phyloP scores from a whole-genome alignment of 768 basidiomycete species.

The Melanogaster broomeanus region DNA sequence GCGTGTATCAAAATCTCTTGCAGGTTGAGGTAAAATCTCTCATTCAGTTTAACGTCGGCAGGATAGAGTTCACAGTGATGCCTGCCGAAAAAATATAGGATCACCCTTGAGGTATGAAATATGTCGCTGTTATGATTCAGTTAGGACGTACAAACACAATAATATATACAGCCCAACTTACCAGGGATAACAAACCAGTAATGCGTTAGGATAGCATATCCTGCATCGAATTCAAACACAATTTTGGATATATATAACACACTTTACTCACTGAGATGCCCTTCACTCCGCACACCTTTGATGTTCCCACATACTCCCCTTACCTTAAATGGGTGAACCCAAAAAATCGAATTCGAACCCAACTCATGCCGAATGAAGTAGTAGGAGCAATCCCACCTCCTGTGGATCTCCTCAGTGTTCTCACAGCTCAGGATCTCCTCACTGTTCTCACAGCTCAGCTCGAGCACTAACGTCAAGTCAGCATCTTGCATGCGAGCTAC shows the following conservation, averaged over 20 bases:
- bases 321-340: slow-evolving; percentile 40
- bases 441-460: neutral
- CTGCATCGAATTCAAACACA: slow-evolving; percentile 4
- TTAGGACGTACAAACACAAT: neutral
- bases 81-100: neutral
- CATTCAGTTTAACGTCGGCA: neutral
- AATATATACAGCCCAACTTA: neutral
- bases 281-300: slow-evolving; percentile 37
- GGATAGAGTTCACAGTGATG: neutral
- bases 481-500: neutral
- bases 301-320: slow-evolving; percentile 39
- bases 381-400: no score
- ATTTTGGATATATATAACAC: neutral
- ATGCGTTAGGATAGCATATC: slow-evolving; percentile 22
- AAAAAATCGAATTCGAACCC: slow-evolving; percentile 45
- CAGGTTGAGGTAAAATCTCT: neutral
- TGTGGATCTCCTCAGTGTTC: no score
- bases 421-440: neutral
- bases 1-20: neutral
- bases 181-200: slow-evolving; percentile 22
- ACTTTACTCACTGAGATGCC: slow-evolving; percentile 4
- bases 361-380: slow-evolving; percentile 47
- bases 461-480: neutral
- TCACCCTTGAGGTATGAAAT: neutral
- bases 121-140: neutral